Base-by-base conservation (phyloP, 2,329 filamentous ascomycete species). In the Scytalidium lignicola region DNA sequence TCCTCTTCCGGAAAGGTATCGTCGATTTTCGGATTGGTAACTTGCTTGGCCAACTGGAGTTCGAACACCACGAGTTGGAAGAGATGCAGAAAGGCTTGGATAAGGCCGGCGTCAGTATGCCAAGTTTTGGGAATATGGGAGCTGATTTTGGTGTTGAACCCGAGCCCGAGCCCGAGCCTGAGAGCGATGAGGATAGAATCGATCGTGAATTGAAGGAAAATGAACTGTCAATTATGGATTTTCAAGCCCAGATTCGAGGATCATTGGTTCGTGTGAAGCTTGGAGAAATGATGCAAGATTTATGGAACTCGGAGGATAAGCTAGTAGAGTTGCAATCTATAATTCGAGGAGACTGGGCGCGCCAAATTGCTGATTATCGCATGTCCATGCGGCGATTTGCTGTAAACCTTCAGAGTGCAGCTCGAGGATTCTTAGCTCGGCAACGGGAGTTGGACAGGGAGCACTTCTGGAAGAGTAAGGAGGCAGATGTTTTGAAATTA, bases 1-100 rank as follows among this genome's bases (percentile, higher is more conserved):
- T 99, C n/a, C 76, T 99, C 10, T 96, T 89, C 68, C 86, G 93
- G 44, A 93, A 96, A 66, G 92, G 93, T 1, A 90, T 97, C 54
- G 87, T 97, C 37, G 86, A 91, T 63, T 97, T 99, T 67, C 85
- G 91, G 8, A 99, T 99, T 62, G 93, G 92, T 15, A 99, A 99
- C 62, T 76, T 99, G 41, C 90, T 99, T 49, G 93, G 93, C 28
- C 92, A 99, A 65, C 80, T 99, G 3, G 88, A 97, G 65, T 99
- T 99, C 62, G 93, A 96, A 63, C 90, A 97, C 62, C 92, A 97
- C 71, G 95, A 99, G 65, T 78, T 99, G 22, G 93, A 99, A 68
- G 90, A 90, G 53, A 96, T 91, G 70, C 93, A 99, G 64, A 96
- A 96, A 64, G 93, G 93, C 43, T 81, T 99, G 42, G 93, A 99